Conservation (phyloP, 2,329 filamentous ascomycete species). For the Blastomyces percursus region DNA sequence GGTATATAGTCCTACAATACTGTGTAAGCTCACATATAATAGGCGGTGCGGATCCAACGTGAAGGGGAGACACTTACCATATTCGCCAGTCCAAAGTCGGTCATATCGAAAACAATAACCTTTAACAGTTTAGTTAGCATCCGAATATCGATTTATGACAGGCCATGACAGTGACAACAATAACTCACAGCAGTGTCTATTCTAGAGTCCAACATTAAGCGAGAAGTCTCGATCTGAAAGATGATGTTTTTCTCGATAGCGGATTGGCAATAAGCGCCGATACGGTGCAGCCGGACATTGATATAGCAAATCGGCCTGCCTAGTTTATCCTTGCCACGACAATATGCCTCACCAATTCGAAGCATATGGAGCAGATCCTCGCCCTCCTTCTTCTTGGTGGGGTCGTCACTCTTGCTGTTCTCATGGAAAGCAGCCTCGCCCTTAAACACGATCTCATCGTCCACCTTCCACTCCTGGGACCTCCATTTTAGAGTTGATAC, state of each 20-base stretch:
- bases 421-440: constrained; percentile 60
- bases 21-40: constrained; percentile 6
- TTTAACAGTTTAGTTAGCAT: constrained; percentile 38
- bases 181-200: constrained; percentile 79
- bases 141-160: constrained; percentile 1
- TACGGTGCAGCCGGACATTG: constrained; percentile 67
- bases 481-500: constrained; percentile 93
- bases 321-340: constrained; percentile 75
- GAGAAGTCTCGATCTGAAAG: constrained; percentile 86
- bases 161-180: constrained; percentile 9
- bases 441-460: constrained; percentile 70
- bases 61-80: constrained; percentile 49
- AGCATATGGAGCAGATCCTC: constrained; percentile 74
- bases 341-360: constrained; percentile 81
- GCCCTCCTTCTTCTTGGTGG: constrained; percentile 54
- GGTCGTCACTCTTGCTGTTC: constrained; percentile 49
- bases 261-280: constrained; percentile 70
- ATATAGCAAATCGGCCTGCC: constrained; percentile 82
- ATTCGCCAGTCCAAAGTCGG: constrained; percentile 81
- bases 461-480: constrained; percentile 68
- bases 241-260: constrained; percentile 83
- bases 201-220: constrained; percentile 65
- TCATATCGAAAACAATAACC: constrained; percentile 96
- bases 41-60: constrained; percentile 19
- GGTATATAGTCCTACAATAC: constrained; percentile 67